Percentiles rank a stretch among this genome's conserved stretches.
phyloP scores from a whole-genome alignment of 2,329 filamentous ascomycete genomes.

The Hypoxylon sp. region DNA sequence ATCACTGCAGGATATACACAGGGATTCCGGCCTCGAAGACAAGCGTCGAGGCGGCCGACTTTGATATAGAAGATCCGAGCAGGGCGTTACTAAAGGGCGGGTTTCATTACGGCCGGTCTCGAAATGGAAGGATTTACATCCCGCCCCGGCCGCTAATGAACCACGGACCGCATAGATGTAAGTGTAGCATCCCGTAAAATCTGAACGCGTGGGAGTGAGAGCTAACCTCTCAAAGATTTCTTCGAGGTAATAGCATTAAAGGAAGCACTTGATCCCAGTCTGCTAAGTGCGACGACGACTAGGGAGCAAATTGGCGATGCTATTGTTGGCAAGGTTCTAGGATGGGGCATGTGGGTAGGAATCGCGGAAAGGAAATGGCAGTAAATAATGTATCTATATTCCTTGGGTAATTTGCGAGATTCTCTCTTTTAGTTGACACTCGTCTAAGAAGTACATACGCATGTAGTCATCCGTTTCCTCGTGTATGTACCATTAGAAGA shows the following conservation, averaged over 20 bases:
- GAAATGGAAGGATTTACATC: constrained; percentile 60
- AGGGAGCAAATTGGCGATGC: constrained; percentile 60
- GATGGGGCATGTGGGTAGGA: constrained; percentile 61
- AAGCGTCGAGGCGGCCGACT: constrained; percentile 56
- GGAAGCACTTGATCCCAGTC: constrained; percentile 58
- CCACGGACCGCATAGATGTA: constrained; percentile 67
- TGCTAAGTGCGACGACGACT: constrained; percentile 58
- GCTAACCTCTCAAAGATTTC: constrained; percentile 57
- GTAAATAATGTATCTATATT: constrained; percentile 9
- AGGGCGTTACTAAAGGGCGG: constrained; percentile 59
- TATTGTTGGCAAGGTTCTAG: constrained; percentile 64
- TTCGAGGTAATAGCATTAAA: constrained; percentile 65
- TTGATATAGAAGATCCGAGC: constrained; percentile 53
- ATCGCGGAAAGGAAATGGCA: constrained; percentile 47
- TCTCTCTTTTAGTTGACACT: not conserved
- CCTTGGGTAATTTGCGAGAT: not conserved
- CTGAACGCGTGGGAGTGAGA: not conserved
- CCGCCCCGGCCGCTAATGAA: constrained; percentile 64
- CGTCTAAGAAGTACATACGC: not conserved
- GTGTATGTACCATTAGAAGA: too few relatives aligned
- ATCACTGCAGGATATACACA: constrained; percentile 55
- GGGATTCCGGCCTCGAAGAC: constrained; percentile 58
- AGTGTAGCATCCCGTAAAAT: constrained; percentile 32
- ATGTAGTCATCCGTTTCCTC: too few relatives aligned
- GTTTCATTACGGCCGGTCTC: constrained; percentile 63